These are phyloP conservation scores for Rhizomucor pusillus DNA, from an alignment of 371 early-diverging fungal genomes.

Conservation along the genomic window DNA sequence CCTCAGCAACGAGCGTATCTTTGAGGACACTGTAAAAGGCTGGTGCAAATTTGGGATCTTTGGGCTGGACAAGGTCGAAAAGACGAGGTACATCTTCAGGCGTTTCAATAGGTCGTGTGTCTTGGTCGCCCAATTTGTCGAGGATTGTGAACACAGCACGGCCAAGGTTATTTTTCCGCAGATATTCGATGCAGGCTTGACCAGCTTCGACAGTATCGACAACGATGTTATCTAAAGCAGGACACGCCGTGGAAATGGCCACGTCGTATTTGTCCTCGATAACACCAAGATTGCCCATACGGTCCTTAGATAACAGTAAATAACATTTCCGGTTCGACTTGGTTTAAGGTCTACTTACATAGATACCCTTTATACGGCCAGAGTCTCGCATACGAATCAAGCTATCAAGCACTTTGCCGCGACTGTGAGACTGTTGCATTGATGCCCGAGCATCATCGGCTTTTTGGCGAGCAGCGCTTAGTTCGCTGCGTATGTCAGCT, in stretches of 20 bases:
- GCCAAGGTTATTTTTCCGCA: conserved; percentile 86
- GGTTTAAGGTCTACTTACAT: conserved; percentile 42
- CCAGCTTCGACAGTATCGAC: conserved; percentile 94
- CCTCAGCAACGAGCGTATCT: conserved; percentile 92
- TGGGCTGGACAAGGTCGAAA: conserved; percentile 88
- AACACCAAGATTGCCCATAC: conserved; percentile 95
- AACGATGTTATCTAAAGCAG: conserved; percentile 88
- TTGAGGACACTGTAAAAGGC: conserved; percentile 92
- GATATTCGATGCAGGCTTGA: conserved; percentile 90
- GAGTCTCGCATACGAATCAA: conserved; percentile 77
- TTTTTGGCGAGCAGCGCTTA: conserved; percentile 54
- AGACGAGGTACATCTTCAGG: conserved; percentile 88
- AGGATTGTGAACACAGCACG: conserved; percentile 92
- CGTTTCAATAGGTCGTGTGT: conserved; percentile 55
- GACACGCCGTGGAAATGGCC: conserved; percentile 94
- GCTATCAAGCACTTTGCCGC: conserved; percentile 72
- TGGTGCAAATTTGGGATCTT: conserved; percentile 69
- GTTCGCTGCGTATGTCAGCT: conserved; percentile 5
- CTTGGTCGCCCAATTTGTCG: conserved; percentile 65
- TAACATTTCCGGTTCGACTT: neutral
- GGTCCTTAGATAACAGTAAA: conserved; percentile 53
- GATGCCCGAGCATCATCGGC: conserved; percentile 66
- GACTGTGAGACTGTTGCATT: conserved; percentile 66
- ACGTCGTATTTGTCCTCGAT: conserved; percentile 96
- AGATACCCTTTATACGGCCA: conserved; percentile 84